Conservation (phyloP, 2,329 filamentous ascomycete species). For the Dactylellina sp. region DNA sequence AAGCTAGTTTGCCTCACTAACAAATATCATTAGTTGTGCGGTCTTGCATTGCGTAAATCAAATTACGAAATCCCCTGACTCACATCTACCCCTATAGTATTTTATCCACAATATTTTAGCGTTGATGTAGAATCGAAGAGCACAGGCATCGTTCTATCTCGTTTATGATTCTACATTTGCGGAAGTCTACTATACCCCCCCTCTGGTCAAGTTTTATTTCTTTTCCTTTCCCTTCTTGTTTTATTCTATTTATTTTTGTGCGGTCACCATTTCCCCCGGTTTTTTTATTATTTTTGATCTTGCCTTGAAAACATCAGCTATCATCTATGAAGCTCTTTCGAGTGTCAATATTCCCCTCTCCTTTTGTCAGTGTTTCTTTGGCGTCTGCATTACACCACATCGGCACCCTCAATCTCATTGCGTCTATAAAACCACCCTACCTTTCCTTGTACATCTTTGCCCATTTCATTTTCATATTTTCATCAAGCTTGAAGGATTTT, state of each 20-base stretch:
- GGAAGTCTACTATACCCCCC: constrained; percentile 12
- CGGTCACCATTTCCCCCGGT: constrained; percentile 14
- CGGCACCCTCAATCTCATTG: constrained; percentile 48
- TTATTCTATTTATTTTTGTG: not conserved
- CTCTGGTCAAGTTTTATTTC: constrained; percentile 10
- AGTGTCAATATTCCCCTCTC: constrained; percentile 40
- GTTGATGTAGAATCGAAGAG: not conserved
- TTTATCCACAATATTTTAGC: not conserved
- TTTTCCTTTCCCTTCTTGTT: not conserved
- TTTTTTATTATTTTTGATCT: constrained; percentile 22
- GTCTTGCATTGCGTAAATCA: constrained; percentile 52
- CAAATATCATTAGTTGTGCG: constrained; percentile 32
- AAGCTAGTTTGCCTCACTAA: constrained; percentile 3
- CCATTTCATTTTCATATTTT: constrained; percentile 15
- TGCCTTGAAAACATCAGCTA: constrained; percentile 25
- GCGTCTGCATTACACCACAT: constrained; percentile 56
- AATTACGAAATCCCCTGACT: not conserved
- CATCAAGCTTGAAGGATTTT: constrained; percentile 12
- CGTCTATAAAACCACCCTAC: constrained; percentile 38
- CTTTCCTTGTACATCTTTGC: constrained; percentile 57
- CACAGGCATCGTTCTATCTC: not conserved
- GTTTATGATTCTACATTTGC: not conserved
- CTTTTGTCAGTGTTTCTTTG: constrained; percentile 51
- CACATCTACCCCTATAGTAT: not conserved
- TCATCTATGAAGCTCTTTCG: constrained; percentile 31